Evolutionary conservation across 148 eudicot species (phyloP), one percentile per base, ranked within the genome.

Genomic region (Fagopyrum tataricum): DNA sequence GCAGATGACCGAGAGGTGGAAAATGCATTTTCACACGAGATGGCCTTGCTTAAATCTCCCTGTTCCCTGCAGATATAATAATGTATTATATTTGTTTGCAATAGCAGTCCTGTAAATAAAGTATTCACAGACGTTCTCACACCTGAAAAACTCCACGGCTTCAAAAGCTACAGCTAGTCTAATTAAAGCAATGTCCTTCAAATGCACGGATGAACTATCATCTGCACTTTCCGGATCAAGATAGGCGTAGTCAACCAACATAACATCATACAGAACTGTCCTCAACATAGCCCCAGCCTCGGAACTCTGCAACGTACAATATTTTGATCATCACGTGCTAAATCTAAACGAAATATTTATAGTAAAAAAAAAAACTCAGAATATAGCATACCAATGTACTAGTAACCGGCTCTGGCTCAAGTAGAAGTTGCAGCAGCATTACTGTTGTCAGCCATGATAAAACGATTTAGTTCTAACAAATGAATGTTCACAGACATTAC

Each of bases 91-190:
- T 31, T 31, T 61, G 24, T 20, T 24, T 61, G 7, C 15, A 61
- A 20, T 44, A 47, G 18, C 47, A 40, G 48, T 5, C n/a, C n/a
- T 68, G 10, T 41, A 68, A 68, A 44, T 42, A 41, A 44, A 17
- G 0, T 41, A 20, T 70, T 10, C 24, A 71, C 67, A 61, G 10
- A 61, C 67, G 10, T 12, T 41, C 46, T 40, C 72, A 17, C 75
- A 88, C 92, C 88, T 84, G 51, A 75, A 78, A 37, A 61, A 80
- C 80, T 79, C 88, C 42, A 75, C 75, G 13, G 92, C 88, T 86
- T 88, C 86, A 77, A 79, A 68, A 8, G 81, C 75, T 67, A 83
- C 83, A 59, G 84, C 44, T 56, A 88, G 76, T 75, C 85, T 86
- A n/a, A 74, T 74, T 6, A 88, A 61, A 67, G 78, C 76, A 56